Base-by-base conservation (phyloP, 352 stramenopile species). In the Phytophthora aleatoria region DNA sequence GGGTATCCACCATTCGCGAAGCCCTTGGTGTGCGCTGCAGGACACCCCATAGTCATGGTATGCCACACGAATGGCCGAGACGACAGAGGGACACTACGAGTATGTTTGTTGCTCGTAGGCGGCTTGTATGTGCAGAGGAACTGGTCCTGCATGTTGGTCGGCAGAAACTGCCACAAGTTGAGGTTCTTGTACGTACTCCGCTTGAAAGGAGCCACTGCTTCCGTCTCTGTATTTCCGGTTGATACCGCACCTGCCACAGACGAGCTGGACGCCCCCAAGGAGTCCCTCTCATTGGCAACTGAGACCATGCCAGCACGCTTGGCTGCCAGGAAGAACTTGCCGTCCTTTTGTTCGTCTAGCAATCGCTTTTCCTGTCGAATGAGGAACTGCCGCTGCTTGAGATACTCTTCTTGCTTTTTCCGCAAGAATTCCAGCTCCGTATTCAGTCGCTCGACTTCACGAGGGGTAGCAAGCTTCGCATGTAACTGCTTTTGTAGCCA, bases 141-240 rank as follows among this genome's bases (percentile, higher is more conserved):
- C 64, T 93, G 85, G 55, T 93, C 76, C 66, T 95, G 87, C 83
- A 95, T 91, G 70, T 95, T 95, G 15, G 87, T 95, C 0, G 87
- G 78, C 11, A 95, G 35, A 42, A 86, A 90, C 53, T 93, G 83
- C 87, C 87, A 95, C 28, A 87, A 50, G 15, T 91, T 82, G 11
- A 91, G 64, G 35, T 74, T 90, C 54, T 94, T 93, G 77, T 83
- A 92, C 56, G 85, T 94, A 73, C 87, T 95, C 42, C 83, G 80
- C 67, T 93, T 93, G 72, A 95, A 95, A 11, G 84, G 82, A 7
- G 83, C 76, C 13, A 85, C 52, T 10, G 81, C 41, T 16, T 89
- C 79, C 11, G 43, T 50, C 2, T 75, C 58, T 10, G 31, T 41
- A 20, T 20, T 20, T 24, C 45, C 54, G n/a, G 42, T 50, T 9